Conservation (phyloP, 805 yeast species). For the Starmerella scarabaei region DNA sequence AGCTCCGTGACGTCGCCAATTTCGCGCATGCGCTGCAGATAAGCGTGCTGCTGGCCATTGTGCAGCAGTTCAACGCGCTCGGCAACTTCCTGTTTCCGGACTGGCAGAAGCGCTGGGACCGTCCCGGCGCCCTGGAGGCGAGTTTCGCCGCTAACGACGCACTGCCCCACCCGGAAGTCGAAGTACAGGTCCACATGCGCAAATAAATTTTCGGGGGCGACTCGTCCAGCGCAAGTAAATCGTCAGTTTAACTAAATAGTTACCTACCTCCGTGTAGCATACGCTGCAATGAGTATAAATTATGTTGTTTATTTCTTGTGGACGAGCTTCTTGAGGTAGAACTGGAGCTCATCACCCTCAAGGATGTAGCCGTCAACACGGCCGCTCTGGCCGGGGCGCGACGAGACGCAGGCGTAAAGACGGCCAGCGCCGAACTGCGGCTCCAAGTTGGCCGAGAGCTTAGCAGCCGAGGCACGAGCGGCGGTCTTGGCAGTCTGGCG, state of each 20-base stretch:
- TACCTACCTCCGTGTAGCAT: not conserved
- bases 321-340: constrained; percentile 99
- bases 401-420: constrained; percentile 95
- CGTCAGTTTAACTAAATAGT: not conserved
- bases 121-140: not conserved
- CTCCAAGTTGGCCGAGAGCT: constrained; percentile 82
- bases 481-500: constrained; percentile 52
- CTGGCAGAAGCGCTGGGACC: constrained; percentile 4
- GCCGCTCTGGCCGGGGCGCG: constrained; percentile 99
- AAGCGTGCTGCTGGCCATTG: not conserved
- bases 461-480: constrained; percentile 71
- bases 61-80: not conserved
- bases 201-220: not conserved
- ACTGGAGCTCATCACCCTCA: constrained; percentile 99
- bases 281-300: constrained; percentile 7
- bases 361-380: constrained; percentile 99
- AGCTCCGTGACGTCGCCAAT: constrained; percentile 4
- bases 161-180: not conserved
- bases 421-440: constrained; percentile 98
- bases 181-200: not conserved
- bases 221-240: not conserved
- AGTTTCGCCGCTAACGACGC: constrained; percentile 1
- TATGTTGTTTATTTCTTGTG: constrained; percentile 67
- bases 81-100: not conserved
- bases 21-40: not conserved